These are phyloP conservation scores for Aureobasidium lini DNA, from an alignment of 2,329 filamentous ascomycete species.

Conservation along the genomic window DNA sequence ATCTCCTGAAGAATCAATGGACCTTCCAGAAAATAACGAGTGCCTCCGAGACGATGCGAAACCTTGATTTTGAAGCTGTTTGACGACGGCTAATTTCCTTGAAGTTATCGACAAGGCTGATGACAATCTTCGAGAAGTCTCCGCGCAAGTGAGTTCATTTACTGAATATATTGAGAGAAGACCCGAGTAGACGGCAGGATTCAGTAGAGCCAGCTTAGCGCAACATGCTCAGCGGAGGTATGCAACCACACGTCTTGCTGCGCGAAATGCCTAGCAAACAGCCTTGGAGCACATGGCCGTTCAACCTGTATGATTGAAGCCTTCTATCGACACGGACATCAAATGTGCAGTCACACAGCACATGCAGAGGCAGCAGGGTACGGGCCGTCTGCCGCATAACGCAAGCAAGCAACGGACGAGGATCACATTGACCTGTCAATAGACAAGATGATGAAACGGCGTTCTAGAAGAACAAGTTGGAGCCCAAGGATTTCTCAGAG, in stretches of 20 bases:
- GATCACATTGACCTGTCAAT: slow-evolving; percentile 1
- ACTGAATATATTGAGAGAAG: background rate
- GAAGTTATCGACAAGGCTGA: slow-evolving; percentile 2
- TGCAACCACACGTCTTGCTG: background rate
- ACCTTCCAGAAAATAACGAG: background rate
- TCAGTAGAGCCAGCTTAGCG: background rate
- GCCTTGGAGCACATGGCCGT: background rate
- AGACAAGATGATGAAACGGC: background rate
- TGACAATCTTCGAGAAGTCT: slow-evolving; percentile 11
- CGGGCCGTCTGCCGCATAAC: slow-evolving; percentile 4
- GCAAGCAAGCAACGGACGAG: background rate
- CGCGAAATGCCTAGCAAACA: background rate
- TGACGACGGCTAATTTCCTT: background rate
- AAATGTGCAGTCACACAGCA: background rate
- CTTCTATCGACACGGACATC: background rate
- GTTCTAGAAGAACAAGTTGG: background rate
- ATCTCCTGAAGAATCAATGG: background rate
- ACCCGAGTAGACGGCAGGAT: background rate
- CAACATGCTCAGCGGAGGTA: background rate
- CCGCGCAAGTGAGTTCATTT: slow-evolving; percentile 2
- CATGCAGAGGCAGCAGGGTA: slow-evolving; percentile 7
- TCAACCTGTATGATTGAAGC: background rate
- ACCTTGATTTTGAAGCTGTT: background rate
- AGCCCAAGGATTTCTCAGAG: background rate
- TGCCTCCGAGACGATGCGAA: background rate